Base-by-base conservation (phyloP, 2,329 filamentous ascomycete species). In the Rutstroemia sp. region DNA sequence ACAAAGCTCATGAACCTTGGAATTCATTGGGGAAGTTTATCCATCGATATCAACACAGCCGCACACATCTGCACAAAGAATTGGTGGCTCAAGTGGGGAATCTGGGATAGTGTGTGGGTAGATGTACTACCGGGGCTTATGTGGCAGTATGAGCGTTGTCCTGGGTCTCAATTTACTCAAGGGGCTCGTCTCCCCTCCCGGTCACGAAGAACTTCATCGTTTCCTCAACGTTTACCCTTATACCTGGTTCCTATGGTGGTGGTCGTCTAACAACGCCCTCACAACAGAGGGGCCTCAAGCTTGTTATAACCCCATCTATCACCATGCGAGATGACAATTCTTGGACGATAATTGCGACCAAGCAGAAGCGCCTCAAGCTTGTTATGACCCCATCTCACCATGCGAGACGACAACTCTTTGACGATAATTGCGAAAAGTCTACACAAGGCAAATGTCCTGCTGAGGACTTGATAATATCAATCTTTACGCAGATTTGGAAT, bases 281-380 rank as follows among this genome's bases (percentile, higher is more conserved):
- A 3, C 25, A 51, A 10, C 78, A 81, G 63, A 76, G 72, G 68
- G 75, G 79, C 5, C 67, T 83, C n/a, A 75, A 76, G 53, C 71
- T 81, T 1, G 76, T 79, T 27, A 76, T 79, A 4, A 81, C 79
- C 0, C 80, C 80, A 1, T 73, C 77, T 8, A 74, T 82, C 47
- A 81, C 78, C 2, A 74, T 79, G 62, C 73, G 78, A 34, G 78
- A 80, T 60, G 78, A 82, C 39, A 59, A 61, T 34, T 61, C 62
- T 0, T 58, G 59, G 0, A 63, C 61, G 0, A 57, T 59, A 2
- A 38, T 52, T 17, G 51, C 50, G 2, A 57, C n/a, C n/a, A n/a
- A n/a, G n/a, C 78, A 81, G 63, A 76, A 72, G 68, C 75, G 79
- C 5, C 67, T 83, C n/a, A 75, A 76, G 53, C 71, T 81, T 1